Evolutionary conservation across 2,329 filamentous ascomycete species (phyloP).

Genomic region (Clarireedia monteithiana): DNA sequence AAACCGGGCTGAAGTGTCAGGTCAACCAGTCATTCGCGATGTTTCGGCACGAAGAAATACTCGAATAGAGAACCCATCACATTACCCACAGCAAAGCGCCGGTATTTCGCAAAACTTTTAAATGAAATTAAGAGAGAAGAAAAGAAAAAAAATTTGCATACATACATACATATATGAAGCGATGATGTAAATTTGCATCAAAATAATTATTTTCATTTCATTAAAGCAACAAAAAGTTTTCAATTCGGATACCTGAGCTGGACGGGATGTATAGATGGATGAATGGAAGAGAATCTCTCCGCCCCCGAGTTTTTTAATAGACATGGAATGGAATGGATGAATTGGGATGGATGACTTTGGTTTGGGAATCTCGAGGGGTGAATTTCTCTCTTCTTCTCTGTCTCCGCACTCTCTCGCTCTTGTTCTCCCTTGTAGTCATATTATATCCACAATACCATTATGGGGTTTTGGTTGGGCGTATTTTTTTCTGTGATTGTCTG

Average conservation of each 20-base stretch:
- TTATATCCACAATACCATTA: conserved; percentile 20
- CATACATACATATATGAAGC: neutral
- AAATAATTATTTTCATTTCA: neutral
- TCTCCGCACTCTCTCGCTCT: no score
- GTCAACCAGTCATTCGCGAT: conserved; percentile 82
- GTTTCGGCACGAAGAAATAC: conserved; percentile 90
- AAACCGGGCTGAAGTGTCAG: conserved; percentile 37
- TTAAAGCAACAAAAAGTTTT: conserved; percentile 12
- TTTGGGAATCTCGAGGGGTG: no score
- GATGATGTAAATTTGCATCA: no score
- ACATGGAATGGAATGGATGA: no score
- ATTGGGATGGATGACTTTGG: no score
- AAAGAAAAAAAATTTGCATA: neutral
- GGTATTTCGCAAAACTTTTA: conserved; percentile 98
- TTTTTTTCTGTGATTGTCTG: neutral
- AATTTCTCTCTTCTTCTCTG: no score
- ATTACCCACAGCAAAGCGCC: conserved; percentile 85
- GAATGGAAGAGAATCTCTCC: no score
- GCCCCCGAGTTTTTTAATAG: no score
- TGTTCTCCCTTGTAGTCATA: conserved; percentile 19
- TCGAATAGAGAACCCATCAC: conserved; percentile 82
- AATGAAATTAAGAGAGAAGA: neutral
- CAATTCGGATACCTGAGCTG: conserved; percentile 5
- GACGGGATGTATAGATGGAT: no score
- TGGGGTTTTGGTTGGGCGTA: conserved; percentile 15